phyloP scores from a whole-genome alignment of 1,284 basidiomycete genomes.

The Puccinia sorghi region DNA sequence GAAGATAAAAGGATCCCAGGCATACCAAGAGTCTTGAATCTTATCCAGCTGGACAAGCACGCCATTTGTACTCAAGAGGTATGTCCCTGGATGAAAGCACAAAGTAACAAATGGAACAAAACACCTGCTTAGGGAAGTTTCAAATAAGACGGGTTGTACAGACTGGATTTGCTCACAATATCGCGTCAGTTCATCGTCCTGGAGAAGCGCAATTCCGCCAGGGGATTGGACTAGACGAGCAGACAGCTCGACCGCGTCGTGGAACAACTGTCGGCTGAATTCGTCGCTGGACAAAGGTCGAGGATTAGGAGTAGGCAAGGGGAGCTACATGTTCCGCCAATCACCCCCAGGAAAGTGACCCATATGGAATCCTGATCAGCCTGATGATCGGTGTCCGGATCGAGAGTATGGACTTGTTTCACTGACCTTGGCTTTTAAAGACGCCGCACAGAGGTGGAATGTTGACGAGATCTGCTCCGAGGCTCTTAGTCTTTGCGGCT shows the following conservation, averaged over 20 bases:
- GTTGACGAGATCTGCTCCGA: background rate
- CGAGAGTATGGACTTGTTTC: background rate
- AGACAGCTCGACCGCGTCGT: constrained; percentile 26
- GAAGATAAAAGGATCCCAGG: too few relatives aligned
- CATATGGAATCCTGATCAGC: background rate
- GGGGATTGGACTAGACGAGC: constrained; percentile 14
- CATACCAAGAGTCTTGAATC: constrained; percentile 27
- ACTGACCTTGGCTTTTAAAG: constrained; percentile 43
- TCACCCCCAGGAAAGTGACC: background rate
- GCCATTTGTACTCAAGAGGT: constrained; percentile 36
- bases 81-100: constrained; percentile 16
- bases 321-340: constrained; percentile 26
- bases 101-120: background rate
- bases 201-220: constrained; percentile 16
- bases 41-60: constrained; percentile 39
- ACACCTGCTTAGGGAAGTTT: background rate
- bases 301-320: constrained; percentile 6
- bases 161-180: constrained; percentile 25
- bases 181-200: constrained; percentile 27
- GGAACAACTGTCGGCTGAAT: constrained; percentile 25
- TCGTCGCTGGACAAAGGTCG: background rate
- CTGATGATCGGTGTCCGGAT: background rate
- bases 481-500: constrained; percentile 28
- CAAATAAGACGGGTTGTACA: background rate
- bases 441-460: constrained; percentile 30